Evolutionary conservation across 2,329 filamentous ascomycete species (phyloP).

Genomic region (Hypoxylon sp.): DNA sequence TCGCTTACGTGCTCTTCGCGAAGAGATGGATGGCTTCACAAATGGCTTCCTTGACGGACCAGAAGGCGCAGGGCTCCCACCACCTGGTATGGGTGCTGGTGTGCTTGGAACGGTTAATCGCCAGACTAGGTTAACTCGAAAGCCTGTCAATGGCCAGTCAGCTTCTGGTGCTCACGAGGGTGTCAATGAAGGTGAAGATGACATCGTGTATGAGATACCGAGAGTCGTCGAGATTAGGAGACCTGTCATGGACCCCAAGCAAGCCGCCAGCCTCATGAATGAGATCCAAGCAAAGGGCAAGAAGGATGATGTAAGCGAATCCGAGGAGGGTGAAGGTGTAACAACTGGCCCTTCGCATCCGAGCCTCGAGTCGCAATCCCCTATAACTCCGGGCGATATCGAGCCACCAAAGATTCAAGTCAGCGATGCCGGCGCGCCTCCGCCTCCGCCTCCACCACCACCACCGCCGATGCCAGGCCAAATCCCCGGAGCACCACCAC

Average conservation of each 20-base stretch:
- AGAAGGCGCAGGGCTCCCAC: conserved; percentile 61
- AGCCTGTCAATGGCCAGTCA: conserved; percentile 56
- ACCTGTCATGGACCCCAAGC: conserved; percentile 71
- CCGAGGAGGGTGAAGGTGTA: conserved; percentile 72
- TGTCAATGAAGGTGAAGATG: conserved; percentile 61
- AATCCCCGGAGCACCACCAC: conserved; percentile 45
- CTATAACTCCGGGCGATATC: conserved; percentile 69
- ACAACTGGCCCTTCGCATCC: conserved; percentile 80
- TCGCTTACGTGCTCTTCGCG: conserved; percentile 86
- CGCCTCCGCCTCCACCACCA: conserved; percentile 51
- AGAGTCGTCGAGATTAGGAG: conserved; percentile 80
- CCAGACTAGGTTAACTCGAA: conserved; percentile 63
- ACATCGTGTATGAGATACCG: conserved; percentile 78
- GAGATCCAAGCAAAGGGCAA: conserved; percentile 82
- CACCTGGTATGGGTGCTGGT: conserved; percentile 73
- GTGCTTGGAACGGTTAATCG: conserved; percentile 77
- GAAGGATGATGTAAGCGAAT: conserved; percentile 76
- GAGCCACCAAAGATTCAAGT: conserved; percentile 69
- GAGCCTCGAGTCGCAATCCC: conserved; percentile 75
- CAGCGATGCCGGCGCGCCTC: conserved; percentile 48
- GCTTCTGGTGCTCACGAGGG: conserved; percentile 50
- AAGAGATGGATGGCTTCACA: conserved; percentile 83
- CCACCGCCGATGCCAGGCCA: conserved; percentile 41
- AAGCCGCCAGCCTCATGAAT: conserved; percentile 69
- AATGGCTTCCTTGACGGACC: conserved; percentile 47